Evolutionary conservation across 805 yeast genomes (phyloP), one percentile per base, ranked within the genome.

Genomic region (Starmerella apicola): DNA sequence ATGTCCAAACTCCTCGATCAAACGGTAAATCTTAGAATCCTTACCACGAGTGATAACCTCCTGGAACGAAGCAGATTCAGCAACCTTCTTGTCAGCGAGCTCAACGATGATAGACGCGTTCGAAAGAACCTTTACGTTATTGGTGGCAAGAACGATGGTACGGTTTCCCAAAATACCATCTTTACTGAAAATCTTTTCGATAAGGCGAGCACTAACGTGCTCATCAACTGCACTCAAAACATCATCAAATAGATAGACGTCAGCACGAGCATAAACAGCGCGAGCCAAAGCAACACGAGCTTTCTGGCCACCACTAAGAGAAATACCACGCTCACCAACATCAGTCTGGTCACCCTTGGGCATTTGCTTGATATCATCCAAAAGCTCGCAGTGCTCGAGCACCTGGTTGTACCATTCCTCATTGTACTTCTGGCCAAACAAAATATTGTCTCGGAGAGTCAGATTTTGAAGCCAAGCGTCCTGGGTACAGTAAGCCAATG

Each of bases 291-390:
- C 78, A 27, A 91, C 69, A 58, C 98, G 76, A 0, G 98, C 97
- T 68, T 91, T 91, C 61, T 91, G 98, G 33, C 98, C 98, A 37
- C 98, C 98, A 31, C 95, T 82, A 36, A 91, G 67, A 12, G 96
- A 83, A 37, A 91, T 86, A 48, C 98, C 98, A 59, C 88, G 84
- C 63, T 91, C 98, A 47, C 98, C 98, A 42, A 91, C 97, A 51
- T 81, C 74, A 5, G 98, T 91, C 37, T 68, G 68, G 58, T 91
- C 97, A 39, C 95, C 95, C 54, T 83, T 81, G 1, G 95, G 84
- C 44, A 91, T 68, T 23, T 78, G 74, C 23, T 71, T 73, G 45
- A 91, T 65, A 63, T 91, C 98, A 21, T 76, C 75, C 10, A 68
- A 61, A 51, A 91, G 70, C 12, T 94, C 95, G 67, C 98, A 91